These are phyloP conservation scores for Ogataea chonburiensis DNA, from an alignment of 805 yeast genomes.

Conservation along the genomic window DNA sequence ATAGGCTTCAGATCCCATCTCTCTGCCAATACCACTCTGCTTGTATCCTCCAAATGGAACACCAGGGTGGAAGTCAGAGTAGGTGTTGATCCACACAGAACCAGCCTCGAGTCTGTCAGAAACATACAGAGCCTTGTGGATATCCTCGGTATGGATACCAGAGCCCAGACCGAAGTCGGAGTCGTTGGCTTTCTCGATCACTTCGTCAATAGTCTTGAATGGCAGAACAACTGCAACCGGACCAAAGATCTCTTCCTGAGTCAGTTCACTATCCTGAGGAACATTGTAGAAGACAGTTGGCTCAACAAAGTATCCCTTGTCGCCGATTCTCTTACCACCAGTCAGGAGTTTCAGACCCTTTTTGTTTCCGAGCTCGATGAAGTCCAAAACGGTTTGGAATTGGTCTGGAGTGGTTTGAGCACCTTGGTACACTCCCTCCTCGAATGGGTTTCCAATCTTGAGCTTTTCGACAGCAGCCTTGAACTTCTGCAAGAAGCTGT, in stretches of 20 bases:
- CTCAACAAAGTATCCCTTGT: slow-evolving; percentile 67
- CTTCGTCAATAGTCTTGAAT: slow-evolving; percentile 73
- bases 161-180: slow-evolving; percentile 85
- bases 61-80: slow-evolving; percentile 63
- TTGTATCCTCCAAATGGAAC: slow-evolving; percentile 75
- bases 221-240: slow-evolving; percentile 79
- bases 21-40: slow-evolving; percentile 70
- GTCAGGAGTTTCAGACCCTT: slow-evolving; percentile 71
- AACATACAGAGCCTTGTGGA: slow-evolving; percentile 64
- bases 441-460: slow-evolving; percentile 80
- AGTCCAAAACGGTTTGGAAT: slow-evolving; percentile 60
- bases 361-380: slow-evolving; percentile 60
- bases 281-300: slow-evolving; percentile 91
- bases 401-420: slow-evolving; percentile 72
- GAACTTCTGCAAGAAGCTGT: slow-evolving; percentile 59
- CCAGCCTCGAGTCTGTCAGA: slow-evolving; percentile 72
- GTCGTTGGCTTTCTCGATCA: slow-evolving; percentile 69
- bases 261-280: slow-evolving; percentile 67
- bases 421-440: slow-evolving; percentile 67
- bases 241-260: slow-evolving; percentile 89
- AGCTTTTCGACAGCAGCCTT: slow-evolving; percentile 45
- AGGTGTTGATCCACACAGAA: slow-evolving; percentile 78
- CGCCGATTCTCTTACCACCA: slow-evolving; percentile 78
- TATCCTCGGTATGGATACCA: slow-evolving; percentile 73
- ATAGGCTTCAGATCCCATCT: slow-evolving; percentile 67